Base-by-base conservation (phyloP, 768 basidiomycete genomes). In the Russula virescens region DNA sequence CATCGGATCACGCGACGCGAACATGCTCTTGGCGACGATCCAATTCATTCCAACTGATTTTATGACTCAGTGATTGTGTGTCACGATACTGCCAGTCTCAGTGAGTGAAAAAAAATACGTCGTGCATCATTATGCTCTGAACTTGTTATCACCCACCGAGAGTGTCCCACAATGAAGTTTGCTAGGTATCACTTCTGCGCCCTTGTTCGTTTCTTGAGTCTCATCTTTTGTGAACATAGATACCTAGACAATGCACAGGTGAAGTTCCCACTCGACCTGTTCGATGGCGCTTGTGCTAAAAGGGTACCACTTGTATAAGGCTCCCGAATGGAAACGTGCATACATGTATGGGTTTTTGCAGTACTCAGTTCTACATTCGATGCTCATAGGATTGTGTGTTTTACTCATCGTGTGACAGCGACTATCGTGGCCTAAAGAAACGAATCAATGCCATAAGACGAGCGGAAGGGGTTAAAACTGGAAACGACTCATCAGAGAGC, bases 241-340 rank as follows among this genome's bases (percentile, higher is more conserved):
- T 68, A 68, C 50, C 38, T 68, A 10, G 65, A 66, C 19, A 53
- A 63, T 25, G 65, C 67, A 23, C 61, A 60, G 57, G 67, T 68
- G 8, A 58, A 28, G 42, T 38, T 45, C 42, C 19, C 49, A 14
- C 3, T 52, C 42, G 14, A 40, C 49, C 21, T 14, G 23, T 38
- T 54, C 10, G 11, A 16, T 19, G 13, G 31, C 19, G 9, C 34
- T 34, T 28, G 5, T 21, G 10, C 31, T 61, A 5, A 58, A 16
- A 6, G 11, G 19, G 10, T 26, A 38, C 35, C 16, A 21, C 38
- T 8, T 35, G 5, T 28, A 7, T n/a, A 51, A 68, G 67, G 56
- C 65, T 14, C 61, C 67, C 4, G 66, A 68, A 49, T 68, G 67
- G 67, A 68, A 68, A 42, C 61, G 64, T 9, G 67, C 67, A 60